Evolutionary conservation across 2,329 filamentous ascomycete species (phyloP).

Genomic region (Xylariales sp.): DNA sequence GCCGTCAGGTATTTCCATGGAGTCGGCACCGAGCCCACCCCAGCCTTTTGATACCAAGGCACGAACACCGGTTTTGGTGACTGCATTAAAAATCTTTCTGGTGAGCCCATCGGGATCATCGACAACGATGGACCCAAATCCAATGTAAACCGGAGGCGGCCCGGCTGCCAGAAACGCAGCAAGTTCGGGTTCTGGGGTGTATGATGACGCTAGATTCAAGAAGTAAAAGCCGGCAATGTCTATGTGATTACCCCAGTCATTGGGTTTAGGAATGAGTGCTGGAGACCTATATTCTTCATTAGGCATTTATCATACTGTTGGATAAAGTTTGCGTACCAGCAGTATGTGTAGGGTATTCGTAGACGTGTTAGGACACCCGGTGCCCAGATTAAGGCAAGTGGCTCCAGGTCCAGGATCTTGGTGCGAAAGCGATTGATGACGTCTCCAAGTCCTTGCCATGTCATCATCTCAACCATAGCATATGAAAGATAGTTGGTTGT

Average conservation of each 20-base stretch:
- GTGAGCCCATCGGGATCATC: slow-evolving; percentile 60
- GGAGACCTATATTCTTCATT: slow-evolving; percentile 47
- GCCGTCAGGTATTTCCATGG: slow-evolving; percentile 75
- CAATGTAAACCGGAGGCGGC: slow-evolving; percentile 64
- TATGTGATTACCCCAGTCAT: slow-evolving; percentile 65
- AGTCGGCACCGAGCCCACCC: slow-evolving; percentile 83
- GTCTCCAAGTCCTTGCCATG: slow-evolving; percentile 92
- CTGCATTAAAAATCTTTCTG: slow-evolving; percentile 59
- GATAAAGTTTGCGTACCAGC: slow-evolving; percentile 68
- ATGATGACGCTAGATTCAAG: slow-evolving; percentile 56
- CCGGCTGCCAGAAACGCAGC: slow-evolving; percentile 59
- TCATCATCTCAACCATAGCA: slow-evolving; percentile 87
- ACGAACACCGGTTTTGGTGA: slow-evolving; percentile 65
- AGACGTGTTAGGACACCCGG: slow-evolving; percentile 82
- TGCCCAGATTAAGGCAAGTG: slow-evolving; percentile 83
- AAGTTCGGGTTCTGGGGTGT: slow-evolving; percentile 49
- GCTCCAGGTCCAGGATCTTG: slow-evolving; percentile 75
- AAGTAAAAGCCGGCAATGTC: slow-evolving; percentile 67
- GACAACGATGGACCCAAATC: slow-evolving; percentile 67
- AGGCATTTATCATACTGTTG: slow-evolving; percentile 2
- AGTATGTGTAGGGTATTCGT: slow-evolving; percentile 87
- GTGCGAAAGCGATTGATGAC: slow-evolving; percentile 89
- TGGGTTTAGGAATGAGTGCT: slow-evolving; percentile 62
- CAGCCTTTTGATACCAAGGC: slow-evolving; percentile 89
- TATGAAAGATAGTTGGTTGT: slow-evolving; percentile 83